Conservation (phyloP, 352 stramenopile genomes). For the Phytophthora rubi region DNA sequence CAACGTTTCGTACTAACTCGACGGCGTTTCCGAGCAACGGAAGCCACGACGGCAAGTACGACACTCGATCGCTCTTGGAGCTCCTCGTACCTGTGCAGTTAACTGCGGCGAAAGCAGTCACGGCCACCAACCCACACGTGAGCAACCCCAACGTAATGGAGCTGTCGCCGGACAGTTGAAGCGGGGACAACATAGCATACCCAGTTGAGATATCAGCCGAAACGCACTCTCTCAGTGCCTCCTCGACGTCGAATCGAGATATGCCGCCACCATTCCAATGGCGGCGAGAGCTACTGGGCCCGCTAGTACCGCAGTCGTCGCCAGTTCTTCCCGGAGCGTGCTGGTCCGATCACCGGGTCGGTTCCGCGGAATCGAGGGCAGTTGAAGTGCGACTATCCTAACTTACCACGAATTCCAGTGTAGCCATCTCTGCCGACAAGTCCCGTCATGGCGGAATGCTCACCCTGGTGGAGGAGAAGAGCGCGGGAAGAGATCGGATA, state of each 20-base stretch:
- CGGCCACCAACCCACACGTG: not conserved
- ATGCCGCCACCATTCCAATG: not conserved
- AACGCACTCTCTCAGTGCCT: not conserved
- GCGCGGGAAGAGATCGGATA: constrained; percentile 13
- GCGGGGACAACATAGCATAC: constrained; percentile 1
- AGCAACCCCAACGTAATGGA: not conserved
- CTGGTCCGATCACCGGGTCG: not conserved
- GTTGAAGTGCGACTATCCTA: not conserved
- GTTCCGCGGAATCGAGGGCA: not conserved
- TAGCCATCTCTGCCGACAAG: not conserved
- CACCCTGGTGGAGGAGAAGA: not conserved
- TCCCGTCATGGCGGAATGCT: constrained; percentile 5
- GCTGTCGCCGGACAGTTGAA: not conserved
- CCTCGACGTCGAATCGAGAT: not conserved
- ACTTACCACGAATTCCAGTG: not conserved
- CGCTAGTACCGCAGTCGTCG: not conserved
- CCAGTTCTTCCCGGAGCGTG: not conserved
- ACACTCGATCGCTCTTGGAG: constrained; percentile 1
- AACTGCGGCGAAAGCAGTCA: not conserved
- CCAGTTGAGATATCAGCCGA: constrained; percentile 11
- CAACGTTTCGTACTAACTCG: constrained; percentile 11
- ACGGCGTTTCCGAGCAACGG: constrained; percentile 26
- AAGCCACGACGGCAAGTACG: constrained; percentile 17
- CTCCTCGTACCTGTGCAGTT: not conserved
- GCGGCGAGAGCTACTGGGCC: not conserved